Evolutionary conservation across 495 filamentous ascomycete species (phyloP), one percentile per base, ranked within the genome.

Genomic region (Tuber umbilicatum): DNA sequence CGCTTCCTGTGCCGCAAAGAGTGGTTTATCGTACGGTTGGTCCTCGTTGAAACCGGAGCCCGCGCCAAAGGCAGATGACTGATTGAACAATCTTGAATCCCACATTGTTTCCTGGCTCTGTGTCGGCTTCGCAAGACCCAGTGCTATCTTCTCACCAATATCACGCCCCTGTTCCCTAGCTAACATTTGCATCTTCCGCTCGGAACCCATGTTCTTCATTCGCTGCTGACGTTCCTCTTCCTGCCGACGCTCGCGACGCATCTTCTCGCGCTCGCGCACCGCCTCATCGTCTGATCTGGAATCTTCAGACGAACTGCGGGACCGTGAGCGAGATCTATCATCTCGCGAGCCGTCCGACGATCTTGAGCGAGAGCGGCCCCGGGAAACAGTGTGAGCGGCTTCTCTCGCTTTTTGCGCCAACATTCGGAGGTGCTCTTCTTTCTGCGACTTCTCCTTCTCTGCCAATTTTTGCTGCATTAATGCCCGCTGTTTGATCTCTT

Each of bases 1-100:
- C 6, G 94, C 96, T 82, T 99, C 94, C 84, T 97, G 93, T 71
- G 94, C 95, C 17, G 94, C 94, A 83, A 99, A 99, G 27, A 99
- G 85, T 70, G 96, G 95, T 83, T 97, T 97, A 84, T 98, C 96
- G 86, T 98, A 99, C 1, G 90, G 89, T 79, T 99, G 93, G 83
- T 99, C 96, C 83, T 99, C 95, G 83, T 99, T 99, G 87, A 97
- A 94, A 35, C 95, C 96, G 43, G 88, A 82, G 2, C 55, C 55
- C 60, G 84, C 85, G 77, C 90, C 89, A 84, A 99, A 95, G 19
- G 94, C 96, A 79, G 90, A 92, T 31, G 89, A 91, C 85, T 96
- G 93, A 84, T 97, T 97, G 85, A 99, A 99, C 60, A 99, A 85
- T 70, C 95, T 88, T 5, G 93, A 96, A 84, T 99, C 95, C 86